Percentiles rank a stretch among this genome's conserved stretches.
Evolutionary conservation across 2,329 filamentous ascomycete species (phyloP).

Genomic region (Alternaria ethzedia): DNA sequence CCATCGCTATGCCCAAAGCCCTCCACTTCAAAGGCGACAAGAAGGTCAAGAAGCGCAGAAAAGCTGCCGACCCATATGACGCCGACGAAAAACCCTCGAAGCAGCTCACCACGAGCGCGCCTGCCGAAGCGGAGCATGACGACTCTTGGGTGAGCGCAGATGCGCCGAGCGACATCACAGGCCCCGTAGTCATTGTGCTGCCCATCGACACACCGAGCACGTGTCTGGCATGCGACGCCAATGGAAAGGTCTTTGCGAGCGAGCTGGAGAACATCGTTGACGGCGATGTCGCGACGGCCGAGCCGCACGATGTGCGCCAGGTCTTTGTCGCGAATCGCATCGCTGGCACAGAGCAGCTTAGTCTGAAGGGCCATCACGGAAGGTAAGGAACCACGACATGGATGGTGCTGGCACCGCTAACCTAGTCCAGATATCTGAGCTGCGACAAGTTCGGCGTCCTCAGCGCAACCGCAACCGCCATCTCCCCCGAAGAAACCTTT

Average conservation of each 20-base stretch:
- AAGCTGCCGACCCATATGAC: conserved; percentile 61
- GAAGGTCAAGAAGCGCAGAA: conserved; percentile 90
- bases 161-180: conserved; percentile 72
- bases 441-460: conserved; percentile 84
- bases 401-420: not conserved
- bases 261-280: conserved; percentile 88
- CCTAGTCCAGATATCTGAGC: conserved; percentile 71
- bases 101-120: conserved; percentile 44
- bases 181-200: conserved; percentile 82
- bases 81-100: conserved; percentile 44
- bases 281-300: conserved; percentile 78
- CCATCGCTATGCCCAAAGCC: conserved; percentile 76
- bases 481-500: conserved; percentile 85
- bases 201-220: conserved; percentile 71
- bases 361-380: conserved; percentile 90
- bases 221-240: conserved; percentile 83
- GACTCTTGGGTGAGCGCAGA: conserved; percentile 94
- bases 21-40: conserved; percentile 98
- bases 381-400: conserved; percentile 57
- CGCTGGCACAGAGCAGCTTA: conserved; percentile 78
- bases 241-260: conserved; percentile 84
- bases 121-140: conserved; percentile 64
- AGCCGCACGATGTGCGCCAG: conserved; percentile 94
- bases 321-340: conserved; percentile 92
- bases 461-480: conserved; percentile 78